Conservation (phyloP, 163 green algal species). For the Prototheca stagnorum region DNA sequence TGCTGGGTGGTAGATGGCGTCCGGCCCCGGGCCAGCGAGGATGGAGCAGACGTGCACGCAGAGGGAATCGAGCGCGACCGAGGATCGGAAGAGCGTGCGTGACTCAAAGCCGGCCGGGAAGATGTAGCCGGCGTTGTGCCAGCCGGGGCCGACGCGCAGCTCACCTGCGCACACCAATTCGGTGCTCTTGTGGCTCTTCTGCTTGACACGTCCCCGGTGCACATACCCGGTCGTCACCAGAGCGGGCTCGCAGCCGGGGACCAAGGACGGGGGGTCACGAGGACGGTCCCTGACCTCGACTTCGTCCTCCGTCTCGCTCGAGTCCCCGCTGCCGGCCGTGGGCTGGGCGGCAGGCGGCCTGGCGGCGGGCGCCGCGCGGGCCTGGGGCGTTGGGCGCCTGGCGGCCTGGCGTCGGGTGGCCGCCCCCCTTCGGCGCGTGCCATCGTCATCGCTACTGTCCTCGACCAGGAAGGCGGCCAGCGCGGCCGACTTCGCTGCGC, state of each 20-base stretch:
- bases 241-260: too few relatives aligned
- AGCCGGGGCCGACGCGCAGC: conserved; percentile 29
- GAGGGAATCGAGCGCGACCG: conserved; percentile 41
- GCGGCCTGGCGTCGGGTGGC: not conserved
- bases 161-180: conserved; percentile 45
- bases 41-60: conserved; percentile 69
- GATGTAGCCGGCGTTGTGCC: conserved; percentile 77
- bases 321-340: not conserved
- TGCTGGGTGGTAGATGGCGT: conserved; percentile 47
- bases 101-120: conserved; percentile 72
- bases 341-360: not conserved
- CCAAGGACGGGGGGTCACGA: too few relatives aligned
- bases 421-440: not conserved
- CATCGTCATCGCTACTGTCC: not conserved
- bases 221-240: conserved; percentile 56
- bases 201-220: conserved; percentile 53
- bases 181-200: conserved; percentile 67
- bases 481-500: not conserved
- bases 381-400: not conserved
- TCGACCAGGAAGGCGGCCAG: not conserved
- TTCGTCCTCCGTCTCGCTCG: too few relatives aligned
- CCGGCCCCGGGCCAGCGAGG: conserved; percentile 42
- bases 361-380: not conserved
- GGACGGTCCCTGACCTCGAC: too few relatives aligned
- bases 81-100: conserved; percentile 57